Percentiles rank a stretch among this genome's conserved stretches.
Conservation (phyloP, 495 filamentous ascomycete species). For the Sabuloglossum arenarium region DNA sequence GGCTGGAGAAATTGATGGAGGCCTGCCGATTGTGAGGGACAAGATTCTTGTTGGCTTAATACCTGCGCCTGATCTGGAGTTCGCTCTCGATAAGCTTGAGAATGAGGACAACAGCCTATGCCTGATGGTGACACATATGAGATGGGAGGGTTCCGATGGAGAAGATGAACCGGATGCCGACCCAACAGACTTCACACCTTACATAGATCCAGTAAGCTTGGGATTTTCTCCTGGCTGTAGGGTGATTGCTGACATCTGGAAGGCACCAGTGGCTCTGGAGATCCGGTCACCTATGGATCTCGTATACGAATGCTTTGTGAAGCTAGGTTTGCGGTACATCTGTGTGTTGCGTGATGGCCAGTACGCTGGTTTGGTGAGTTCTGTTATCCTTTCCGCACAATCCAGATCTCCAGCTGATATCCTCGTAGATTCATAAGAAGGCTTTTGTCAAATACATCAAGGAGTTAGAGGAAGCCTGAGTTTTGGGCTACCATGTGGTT, state of each 20-base stretch:
- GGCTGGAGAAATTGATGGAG: conserved; percentile 80
- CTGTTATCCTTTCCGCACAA: not conserved
- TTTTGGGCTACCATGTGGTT: not conserved
- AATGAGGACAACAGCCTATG: conserved; percentile 54
- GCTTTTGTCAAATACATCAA: conserved; percentile 88
- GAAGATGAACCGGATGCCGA: conserved; percentile 32
- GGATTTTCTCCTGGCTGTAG: not conserved
- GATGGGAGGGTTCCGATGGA: conserved; percentile 30
- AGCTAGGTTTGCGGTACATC: conserved; percentile 79
- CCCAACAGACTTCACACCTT: conserved; percentile 69
- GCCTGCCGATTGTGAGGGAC: conserved; percentile 66
- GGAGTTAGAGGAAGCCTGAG: conserved; percentile 31
- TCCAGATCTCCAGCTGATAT: conserved; percentile 10
- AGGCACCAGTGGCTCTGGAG: conserved; percentile 73
- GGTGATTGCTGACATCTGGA: not conserved
- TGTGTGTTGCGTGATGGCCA: conserved; percentile 69
- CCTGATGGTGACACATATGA: conserved; percentile 50
- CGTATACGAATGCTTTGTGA: conserved; percentile 93
- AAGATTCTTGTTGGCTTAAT: conserved; percentile 75
- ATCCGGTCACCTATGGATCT: conserved; percentile 82
- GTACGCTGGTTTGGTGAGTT: conserved; percentile 66
- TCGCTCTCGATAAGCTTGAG: conserved; percentile 62
- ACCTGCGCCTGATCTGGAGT: conserved; percentile 86
- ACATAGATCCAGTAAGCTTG: conserved; percentile 56
- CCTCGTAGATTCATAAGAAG: conserved; percentile 71